Evolutionary conservation across 129 eudicot genomes (phyloP).

Genomic region (Ambrosia artemisiifolia): DNA sequence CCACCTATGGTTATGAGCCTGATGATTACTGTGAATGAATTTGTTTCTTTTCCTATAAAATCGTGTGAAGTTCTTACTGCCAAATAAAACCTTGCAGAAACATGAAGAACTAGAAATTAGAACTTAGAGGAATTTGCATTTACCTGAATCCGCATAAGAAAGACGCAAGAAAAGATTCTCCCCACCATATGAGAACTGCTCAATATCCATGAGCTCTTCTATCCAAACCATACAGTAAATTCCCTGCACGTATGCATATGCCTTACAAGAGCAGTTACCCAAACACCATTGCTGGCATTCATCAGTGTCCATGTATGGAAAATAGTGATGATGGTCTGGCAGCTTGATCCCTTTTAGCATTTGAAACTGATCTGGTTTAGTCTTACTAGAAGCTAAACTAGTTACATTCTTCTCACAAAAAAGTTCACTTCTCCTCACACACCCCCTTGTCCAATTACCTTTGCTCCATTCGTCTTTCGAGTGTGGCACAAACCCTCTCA

Average conservation of each 20-base stretch:
- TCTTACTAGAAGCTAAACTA: slow-evolving; percentile 15
- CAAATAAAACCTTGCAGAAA: neutral
- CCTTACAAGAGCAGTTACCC: slow-evolving; percentile 45
- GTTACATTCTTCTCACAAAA: slow-evolving; percentile 27
- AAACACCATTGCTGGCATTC: slow-evolving; percentile 34
- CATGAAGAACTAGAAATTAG: neutral
- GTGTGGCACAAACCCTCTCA: slow-evolving; percentile 39
- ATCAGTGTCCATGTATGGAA: neutral
- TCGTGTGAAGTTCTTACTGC: neutral
- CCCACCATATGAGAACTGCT: slow-evolving; percentile 29
- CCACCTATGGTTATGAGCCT: slow-evolving; percentile 24
- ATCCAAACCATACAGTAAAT: slow-evolving; percentile 49
- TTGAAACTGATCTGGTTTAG: slow-evolving; percentile 35
- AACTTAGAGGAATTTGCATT: neutral
- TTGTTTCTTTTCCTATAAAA: slow-evolving; percentile 11
- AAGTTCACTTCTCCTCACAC: slow-evolving; percentile 33
- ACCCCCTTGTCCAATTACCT: slow-evolving; percentile 40
- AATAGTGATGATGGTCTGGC: slow-evolving; percentile 27
- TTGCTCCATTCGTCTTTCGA: slow-evolving; percentile 28
- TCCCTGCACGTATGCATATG: slow-evolving; percentile 39
- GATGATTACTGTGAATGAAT: neutral
- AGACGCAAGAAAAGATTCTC: slow-evolving; percentile 37
- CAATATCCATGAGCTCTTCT: slow-evolving; percentile 34
- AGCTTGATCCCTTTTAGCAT: slow-evolving; percentile 28
- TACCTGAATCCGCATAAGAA: slow-evolving; percentile 39